Conservation (phyloP, 768 basidiomycete genomes). For the Sporobolomyces roseus region DNA sequence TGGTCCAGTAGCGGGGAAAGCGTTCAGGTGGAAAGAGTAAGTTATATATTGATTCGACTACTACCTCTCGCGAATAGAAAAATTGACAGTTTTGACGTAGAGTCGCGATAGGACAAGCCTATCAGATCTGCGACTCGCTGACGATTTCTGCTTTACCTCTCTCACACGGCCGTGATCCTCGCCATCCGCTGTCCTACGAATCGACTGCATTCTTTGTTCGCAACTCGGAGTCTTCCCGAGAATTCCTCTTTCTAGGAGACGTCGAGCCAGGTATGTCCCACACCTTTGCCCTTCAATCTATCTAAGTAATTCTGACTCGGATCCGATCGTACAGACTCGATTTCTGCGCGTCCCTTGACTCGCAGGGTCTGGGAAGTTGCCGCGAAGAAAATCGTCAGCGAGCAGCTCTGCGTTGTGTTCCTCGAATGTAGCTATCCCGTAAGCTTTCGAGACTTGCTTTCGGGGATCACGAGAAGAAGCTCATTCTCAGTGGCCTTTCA, state of each 20-base stretch:
- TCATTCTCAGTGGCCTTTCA: constrained; percentile 31
- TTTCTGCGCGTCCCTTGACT: constrained; percentile 62
- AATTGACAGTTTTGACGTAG: neutral
- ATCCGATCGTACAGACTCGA: constrained; percentile 53
- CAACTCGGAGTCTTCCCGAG: constrained; percentile 56
- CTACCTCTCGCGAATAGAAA: neutral
- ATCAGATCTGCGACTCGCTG: constrained; percentile 56
- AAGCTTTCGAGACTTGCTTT: neutral
- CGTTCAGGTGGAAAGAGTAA: constrained; percentile 61
- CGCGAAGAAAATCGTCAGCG: constrained; percentile 65
- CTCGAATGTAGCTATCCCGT: constrained; percentile 74
- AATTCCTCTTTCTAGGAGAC: constrained; percentile 92
- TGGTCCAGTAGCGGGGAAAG: constrained; percentile 45
- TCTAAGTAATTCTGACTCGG: neutral
- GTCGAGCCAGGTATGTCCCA: constrained; percentile 60
- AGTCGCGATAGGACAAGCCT: constrained; percentile 11
- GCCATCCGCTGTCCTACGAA: constrained; percentile 54
- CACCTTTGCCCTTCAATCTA: neutral
- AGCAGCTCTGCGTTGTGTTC: constrained; percentile 70
- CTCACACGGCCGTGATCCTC: constrained; percentile 64
- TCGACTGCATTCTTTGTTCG: constrained; percentile 82
- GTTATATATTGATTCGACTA: constrained; percentile 43
- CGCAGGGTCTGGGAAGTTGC: constrained; percentile 74
- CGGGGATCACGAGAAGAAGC: too few relatives aligned
- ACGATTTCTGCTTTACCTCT: constrained; percentile 61